A percentile compares a stretch with the other conserved stretches of the same genome.
Evolutionary conservation across 352 stramenopile species (phyloP).

Genomic region (Paralagenidium karlingii): DNA sequence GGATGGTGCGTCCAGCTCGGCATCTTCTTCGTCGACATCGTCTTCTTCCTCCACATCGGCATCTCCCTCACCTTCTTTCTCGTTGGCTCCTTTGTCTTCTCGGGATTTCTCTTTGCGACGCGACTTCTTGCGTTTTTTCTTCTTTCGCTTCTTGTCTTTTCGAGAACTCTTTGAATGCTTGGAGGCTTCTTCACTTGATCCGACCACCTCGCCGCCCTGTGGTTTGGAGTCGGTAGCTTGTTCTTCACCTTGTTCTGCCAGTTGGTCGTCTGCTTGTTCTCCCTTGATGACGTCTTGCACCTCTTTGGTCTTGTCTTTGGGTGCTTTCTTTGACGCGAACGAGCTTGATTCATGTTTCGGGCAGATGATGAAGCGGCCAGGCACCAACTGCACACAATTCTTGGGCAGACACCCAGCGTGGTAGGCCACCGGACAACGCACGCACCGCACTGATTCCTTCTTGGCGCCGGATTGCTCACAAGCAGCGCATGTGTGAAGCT

Average conservation of each 20-base stretch:
- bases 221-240: conserved; percentile 3
- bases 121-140: conserved; percentile 3
- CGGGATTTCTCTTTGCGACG: conserved; percentile 14
- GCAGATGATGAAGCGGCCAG: conserved; percentile 65
- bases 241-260: not conserved
- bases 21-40: conserved; percentile 26
- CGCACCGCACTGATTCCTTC: conserved; percentile 62
- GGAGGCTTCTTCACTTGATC: not conserved
- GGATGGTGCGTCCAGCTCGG: conserved; percentile 14
- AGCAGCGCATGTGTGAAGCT: conserved; percentile 64
- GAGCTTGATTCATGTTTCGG: conserved; percentile 56
- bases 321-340: too few relatives aligned
- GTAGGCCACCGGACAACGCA: conserved; percentile 66
- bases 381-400: conserved; percentile 33
- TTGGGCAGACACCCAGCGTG: conserved; percentile 62
- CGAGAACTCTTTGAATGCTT: conserved; percentile 19
- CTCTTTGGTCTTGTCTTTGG: too few relatives aligned
- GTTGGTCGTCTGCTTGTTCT: not conserved
- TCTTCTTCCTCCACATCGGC: conserved; percentile 12
- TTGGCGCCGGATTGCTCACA: conserved; percentile 67
- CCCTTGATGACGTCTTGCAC: too few relatives aligned
- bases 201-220: not conserved
- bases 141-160: conserved; percentile 28
- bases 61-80: conserved; percentile 2
- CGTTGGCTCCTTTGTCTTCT: conserved; percentile 27